Evolutionary conservation across 352 stramenopile species (phyloP).

Genomic region (Phytopythium delawarense): DNA sequence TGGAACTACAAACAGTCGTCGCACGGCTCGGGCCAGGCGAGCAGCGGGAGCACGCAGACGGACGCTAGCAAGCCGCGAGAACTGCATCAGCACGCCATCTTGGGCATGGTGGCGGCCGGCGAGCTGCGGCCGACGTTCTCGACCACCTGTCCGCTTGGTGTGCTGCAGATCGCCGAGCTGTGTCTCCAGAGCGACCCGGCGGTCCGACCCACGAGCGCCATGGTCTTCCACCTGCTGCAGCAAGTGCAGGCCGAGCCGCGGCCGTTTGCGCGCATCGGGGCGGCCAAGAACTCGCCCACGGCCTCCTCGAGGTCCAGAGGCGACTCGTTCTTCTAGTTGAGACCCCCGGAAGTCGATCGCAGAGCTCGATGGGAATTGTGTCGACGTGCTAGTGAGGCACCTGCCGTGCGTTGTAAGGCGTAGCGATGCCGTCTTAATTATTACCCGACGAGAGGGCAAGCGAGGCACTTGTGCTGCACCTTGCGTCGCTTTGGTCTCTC

Average conservation of each 20-base stretch:
- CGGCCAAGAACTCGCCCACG: background rate
- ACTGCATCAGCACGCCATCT: conserved; percentile 46
- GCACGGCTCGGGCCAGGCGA: conserved; percentile 12
- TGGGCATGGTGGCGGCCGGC: conserved; percentile 51
- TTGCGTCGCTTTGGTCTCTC: too few species aligned
- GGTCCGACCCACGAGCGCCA: conserved; percentile 44
- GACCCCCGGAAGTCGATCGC: too few species aligned
- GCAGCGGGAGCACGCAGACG: background rate
- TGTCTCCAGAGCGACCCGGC: conserved; percentile 47
- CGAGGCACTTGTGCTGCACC: background rate
- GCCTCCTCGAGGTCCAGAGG: background rate
- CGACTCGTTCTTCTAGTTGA: conserved; percentile 3
- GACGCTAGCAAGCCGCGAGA: conserved; percentile 2
- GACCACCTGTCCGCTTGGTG: conserved; percentile 34
- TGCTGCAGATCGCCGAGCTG: conserved; percentile 43
- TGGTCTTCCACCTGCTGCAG: conserved; percentile 51
- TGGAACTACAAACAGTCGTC: conserved; percentile 43
- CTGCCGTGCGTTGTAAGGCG: background rate
- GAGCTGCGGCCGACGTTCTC: conserved; percentile 47
- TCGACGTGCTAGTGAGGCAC: too few species aligned
- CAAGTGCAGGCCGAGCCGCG: conserved; percentile 22
- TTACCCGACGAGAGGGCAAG: background rate
- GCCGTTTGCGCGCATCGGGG: conserved; percentile 1
- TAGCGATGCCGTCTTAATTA: background rate
- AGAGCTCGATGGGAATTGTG: background rate